phyloP scores from a whole-genome alignment of 257 asterid genomes.

The Eucommia ulmoides region DNA sequence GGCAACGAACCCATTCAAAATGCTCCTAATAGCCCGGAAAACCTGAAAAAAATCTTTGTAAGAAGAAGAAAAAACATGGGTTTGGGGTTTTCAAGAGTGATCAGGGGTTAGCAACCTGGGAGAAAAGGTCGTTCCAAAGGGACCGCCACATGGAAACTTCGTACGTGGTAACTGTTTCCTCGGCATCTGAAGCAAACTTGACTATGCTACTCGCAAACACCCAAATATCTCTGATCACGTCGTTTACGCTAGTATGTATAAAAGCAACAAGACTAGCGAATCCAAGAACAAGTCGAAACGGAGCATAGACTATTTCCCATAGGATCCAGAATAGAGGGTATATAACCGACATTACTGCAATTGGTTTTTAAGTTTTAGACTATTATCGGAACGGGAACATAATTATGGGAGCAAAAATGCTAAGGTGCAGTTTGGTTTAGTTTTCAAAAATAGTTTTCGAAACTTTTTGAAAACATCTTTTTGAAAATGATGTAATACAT shows the following conservation, averaged over 20 bases:
- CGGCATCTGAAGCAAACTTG: constrained; percentile 48
- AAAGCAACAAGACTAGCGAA: constrained; percentile 36
- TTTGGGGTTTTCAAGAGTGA: not conserved
- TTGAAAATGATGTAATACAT: too few relatives aligned
- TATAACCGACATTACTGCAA: constrained; percentile 55
- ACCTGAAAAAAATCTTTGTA: constrained; percentile 29
- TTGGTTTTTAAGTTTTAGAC: too few relatives aligned
- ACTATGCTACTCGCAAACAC: constrained; percentile 46
- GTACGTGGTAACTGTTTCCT: constrained; percentile 54
- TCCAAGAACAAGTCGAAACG: constrained; percentile 57
- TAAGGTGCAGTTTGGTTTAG: too few relatives aligned
- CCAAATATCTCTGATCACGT: constrained; percentile 37
- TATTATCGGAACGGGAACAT: too few relatives aligned
- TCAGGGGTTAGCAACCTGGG: constrained; percentile 42
- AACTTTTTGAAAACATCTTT: too few relatives aligned
- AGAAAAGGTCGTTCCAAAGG: constrained; percentile 94
- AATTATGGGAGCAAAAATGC: too few relatives aligned
- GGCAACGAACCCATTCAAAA: constrained; percentile 77
- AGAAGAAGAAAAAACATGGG: not conserved
- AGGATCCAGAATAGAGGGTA: constrained; percentile 73
- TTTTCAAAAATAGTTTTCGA: too few relatives aligned
- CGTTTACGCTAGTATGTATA: constrained; percentile 27
- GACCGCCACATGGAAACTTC: constrained; percentile 81
- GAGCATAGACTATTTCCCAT: constrained; percentile 63
- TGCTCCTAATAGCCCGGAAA: constrained; percentile 86